These are phyloP conservation scores for Aspergillus cavernicola DNA, from an alignment of 495 filamentous ascomycete genomes.

Conservation along the genomic window DNA sequence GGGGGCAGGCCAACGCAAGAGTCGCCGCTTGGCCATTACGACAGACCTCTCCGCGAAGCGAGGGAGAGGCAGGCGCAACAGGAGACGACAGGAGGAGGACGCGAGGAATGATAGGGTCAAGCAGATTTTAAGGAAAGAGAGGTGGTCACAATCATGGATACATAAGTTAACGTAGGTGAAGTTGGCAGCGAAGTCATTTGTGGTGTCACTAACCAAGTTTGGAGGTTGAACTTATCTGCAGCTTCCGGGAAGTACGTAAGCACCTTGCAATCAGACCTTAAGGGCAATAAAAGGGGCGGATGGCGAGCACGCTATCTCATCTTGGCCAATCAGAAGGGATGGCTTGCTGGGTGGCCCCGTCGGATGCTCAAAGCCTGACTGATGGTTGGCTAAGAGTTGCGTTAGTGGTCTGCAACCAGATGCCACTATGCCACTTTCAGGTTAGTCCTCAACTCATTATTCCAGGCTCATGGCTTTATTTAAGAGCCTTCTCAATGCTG, in stretches of 20 bases:
- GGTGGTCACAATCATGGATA: not conserved
- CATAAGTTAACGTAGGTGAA: not conserved
- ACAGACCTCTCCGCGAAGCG: constrained; percentile 11
- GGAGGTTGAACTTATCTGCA: not conserved
- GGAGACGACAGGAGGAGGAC: not conserved
- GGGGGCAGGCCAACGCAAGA: constrained; percentile 24
- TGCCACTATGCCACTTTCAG: too few relatives aligned
- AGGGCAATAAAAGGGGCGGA: not conserved
- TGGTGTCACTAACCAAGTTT: constrained; percentile 5
- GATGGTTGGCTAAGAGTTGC: too few relatives aligned
- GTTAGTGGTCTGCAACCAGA: too few relatives aligned
- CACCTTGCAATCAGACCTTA: not conserved
- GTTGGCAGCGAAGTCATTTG: not conserved
- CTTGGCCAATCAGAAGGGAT: too few relatives aligned
- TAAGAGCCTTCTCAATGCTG: not conserved
- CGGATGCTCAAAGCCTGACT: too few relatives aligned
- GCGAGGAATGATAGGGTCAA: not conserved
- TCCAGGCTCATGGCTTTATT: constrained; percentile 1
- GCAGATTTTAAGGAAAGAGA: not conserved
- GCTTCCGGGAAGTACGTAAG: constrained; percentile 1
- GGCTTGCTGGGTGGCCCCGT: too few relatives aligned
- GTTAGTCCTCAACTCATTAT: too few relatives aligned
- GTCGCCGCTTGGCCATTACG: constrained; percentile 19
- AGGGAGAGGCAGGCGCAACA: not conserved
- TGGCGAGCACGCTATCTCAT: not conserved